These are phyloP conservation scores for Cercophora newfieldiana DNA, from an alignment of 495 filamentous ascomycete genomes.

Conservation along the genomic window DNA sequence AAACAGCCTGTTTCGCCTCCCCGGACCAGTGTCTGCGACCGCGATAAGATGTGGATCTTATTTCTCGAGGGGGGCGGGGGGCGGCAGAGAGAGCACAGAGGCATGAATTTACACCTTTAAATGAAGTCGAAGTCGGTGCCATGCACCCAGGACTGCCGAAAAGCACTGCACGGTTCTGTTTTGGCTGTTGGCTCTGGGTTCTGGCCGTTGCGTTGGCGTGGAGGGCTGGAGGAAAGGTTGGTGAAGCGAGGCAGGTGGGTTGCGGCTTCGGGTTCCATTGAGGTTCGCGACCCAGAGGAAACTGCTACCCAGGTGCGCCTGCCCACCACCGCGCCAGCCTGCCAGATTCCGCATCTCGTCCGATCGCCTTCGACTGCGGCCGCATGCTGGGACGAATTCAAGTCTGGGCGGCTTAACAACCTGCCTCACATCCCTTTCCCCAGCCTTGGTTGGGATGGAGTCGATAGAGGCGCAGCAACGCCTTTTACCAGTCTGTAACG, in stretches of 20 bases:
- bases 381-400: background rate
- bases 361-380: background rate
- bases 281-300: background rate
- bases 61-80: slow-evolving; percentile 24
- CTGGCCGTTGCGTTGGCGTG: background rate
- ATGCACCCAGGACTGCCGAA: slow-evolving; percentile 19
- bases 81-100: slow-evolving; percentile 15
- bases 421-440: background rate
- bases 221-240: background rate
- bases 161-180: background rate
- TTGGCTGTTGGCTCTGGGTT: background rate
- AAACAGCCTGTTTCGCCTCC: slow-evolving; percentile 32
- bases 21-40: slow-evolving; percentile 23
- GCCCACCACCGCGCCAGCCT: background rate
- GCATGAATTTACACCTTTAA: slow-evolving; percentile 31
- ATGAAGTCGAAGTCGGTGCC: slow-evolving; percentile 14
- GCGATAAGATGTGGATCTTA: slow-evolving; percentile 33
- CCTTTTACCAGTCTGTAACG: background rate
- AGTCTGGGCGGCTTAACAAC: background rate
- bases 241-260: background rate
- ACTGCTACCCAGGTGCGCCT: background rate
- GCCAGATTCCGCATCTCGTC: background rate
- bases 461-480: background rate
- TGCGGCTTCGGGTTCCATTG: background rate
- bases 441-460: background rate